These are phyloP conservation scores for Fraxinus latifolia DNA, from an alignment of 305 asterid species.

Conservation along the genomic window DNA sequence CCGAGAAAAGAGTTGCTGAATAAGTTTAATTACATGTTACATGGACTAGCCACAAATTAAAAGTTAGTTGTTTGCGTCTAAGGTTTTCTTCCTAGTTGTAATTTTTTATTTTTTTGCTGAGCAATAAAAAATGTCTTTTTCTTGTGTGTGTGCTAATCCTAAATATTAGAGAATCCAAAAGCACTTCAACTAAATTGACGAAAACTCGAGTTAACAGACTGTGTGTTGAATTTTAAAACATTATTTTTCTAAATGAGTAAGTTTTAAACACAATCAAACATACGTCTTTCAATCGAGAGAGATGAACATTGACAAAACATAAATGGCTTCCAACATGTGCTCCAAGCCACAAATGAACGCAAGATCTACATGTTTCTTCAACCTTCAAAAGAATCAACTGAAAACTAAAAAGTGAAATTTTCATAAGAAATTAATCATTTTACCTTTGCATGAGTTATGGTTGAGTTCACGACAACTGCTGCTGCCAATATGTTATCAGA, in stretches of 20 bases:
- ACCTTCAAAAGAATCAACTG: neutral
- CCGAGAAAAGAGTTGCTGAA: neutral
- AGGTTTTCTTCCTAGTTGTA: neutral
- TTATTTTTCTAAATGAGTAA: neutral
- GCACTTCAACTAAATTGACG: neutral
- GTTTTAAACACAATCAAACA: neutral
- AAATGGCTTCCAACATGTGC: neutral
- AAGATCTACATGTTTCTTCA: neutral
- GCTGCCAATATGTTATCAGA: slow-evolving; percentile 62
- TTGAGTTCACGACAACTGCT: slow-evolving; percentile 72
- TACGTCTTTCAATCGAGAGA: neutral
- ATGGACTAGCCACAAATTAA: neutral
- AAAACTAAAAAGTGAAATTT: neutral
- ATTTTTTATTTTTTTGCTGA: neutral
- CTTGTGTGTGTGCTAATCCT: neutral
- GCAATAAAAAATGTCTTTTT: neutral
- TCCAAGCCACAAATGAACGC: neutral
- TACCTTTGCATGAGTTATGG: slow-evolving; percentile 55
- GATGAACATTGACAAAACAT: neutral
- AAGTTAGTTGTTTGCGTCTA: neutral
- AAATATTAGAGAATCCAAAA: neutral
- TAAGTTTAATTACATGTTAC: neutral
- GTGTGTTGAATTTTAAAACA: neutral
- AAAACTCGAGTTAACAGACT: neutral
- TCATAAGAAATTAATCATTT: neutral